Evolutionary conservation across 2,329 filamentous ascomycete species (phyloP), one percentile per base, ranked within the genome.

Genomic region (Elsinoe necatrix): DNA sequence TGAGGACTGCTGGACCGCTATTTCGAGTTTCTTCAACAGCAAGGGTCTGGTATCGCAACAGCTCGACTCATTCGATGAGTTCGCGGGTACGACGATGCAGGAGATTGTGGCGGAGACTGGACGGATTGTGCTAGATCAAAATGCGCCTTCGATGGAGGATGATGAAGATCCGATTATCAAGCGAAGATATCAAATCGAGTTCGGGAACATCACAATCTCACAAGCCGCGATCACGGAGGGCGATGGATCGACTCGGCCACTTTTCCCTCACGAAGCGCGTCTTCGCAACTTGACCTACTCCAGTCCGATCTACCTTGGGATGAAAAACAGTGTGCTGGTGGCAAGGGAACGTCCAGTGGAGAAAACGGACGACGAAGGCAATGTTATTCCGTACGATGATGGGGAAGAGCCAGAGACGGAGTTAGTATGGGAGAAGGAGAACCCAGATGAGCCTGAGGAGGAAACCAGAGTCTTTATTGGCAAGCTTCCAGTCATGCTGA

Each of bases 1-100:
- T 60, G 93, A 97, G 76, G 95, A 98, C 74, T 96, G 90, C 77
- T 98, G 95, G 93, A 87, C 87, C 62, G 92, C 97, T 67, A 97
- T 98, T 70, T 90, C 88, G 57, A 87, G 93, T 8, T 97, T 96
- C 77, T 98, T 98, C 75, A 89, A 96, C 65, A 82, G 84, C 61
- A 98, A 97, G 74, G 92, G 93, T 66, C 80, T 98, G 29, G 93
- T 95, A 20, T 95, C 93, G 14, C 92, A 98, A 73, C 93, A 98
- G 76, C 85, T 97, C 61, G 92, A 97, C 71, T 98, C 95, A 0
- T 98, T 95, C 74, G 90, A 98, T 73, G 91, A 97, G 69, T 98
- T 98, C 67, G 91, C 93, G 57, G 85, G 86, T 59, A 90, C 88
- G 20, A 96, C 91, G 0, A 92, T 98, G 73, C 91, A 97, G 68